A percentile compares a stretch with the other conserved stretches of the same genome.
Evolutionary conservation across 495 filamentous ascomycete species (phyloP).

Genomic region (Penicillium maclennaniae): DNA sequence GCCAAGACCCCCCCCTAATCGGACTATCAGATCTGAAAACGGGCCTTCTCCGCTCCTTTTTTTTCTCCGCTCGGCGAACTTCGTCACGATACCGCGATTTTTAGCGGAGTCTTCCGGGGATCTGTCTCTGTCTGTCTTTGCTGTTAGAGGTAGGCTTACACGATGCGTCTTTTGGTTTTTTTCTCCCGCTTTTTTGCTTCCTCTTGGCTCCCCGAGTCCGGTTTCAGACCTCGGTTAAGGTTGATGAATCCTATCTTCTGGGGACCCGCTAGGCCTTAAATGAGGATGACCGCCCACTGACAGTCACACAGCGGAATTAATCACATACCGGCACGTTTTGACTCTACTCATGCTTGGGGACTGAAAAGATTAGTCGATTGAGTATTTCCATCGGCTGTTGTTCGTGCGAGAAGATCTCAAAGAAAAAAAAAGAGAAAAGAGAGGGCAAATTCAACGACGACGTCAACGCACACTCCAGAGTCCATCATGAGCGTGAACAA

Average conservation of each 20-base stretch:
- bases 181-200: background rate
- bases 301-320: background rate
- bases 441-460: slow-evolving; percentile 1
- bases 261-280: background rate
- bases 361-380: background rate
- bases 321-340: background rate
- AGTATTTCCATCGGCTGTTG: background rate
- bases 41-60: slow-evolving; percentile 16
- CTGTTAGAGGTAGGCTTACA: slow-evolving; percentile 6
- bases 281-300: slow-evolving; percentile 5
- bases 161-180: background rate
- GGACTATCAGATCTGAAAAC: slow-evolving; percentile 25
- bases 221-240: slow-evolving; percentile 9
- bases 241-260: slow-evolving; percentile 1
- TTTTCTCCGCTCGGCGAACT: slow-evolving; percentile 7
- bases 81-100: background rate
- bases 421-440: background rate
- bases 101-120: slow-evolving; percentile 3
- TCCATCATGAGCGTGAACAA: slow-evolving; percentile 16
- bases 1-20: slow-evolving; percentile 6
- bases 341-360: background rate
- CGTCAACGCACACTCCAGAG: slow-evolving; percentile 12
- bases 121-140: background rate
- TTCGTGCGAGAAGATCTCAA: background rate
- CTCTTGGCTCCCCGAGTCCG: background rate